Percentiles rank a stretch among this genome's conserved stretches.
Evolutionary conservation across 202 grass and related monocot species (phyloP).

Genomic region (Zoysia matrella): DNA sequence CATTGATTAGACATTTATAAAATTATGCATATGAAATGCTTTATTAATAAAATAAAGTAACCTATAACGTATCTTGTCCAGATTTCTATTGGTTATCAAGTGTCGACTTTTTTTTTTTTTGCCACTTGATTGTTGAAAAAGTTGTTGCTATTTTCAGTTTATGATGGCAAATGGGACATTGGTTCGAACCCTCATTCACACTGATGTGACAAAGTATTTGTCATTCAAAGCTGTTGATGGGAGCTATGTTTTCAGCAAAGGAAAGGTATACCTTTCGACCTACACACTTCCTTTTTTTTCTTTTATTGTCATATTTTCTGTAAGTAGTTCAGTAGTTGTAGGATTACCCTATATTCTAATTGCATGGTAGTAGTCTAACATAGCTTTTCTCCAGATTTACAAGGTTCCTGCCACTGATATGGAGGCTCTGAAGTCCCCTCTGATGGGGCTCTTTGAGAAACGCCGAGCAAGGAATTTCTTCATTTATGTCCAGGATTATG

Average conservation of each 20-base stretch:
- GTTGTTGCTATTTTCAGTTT: conserved; percentile 47
- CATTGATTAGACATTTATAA: too few species aligned
- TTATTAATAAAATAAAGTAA: too few species aligned
- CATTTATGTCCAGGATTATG: conserved; percentile 85
- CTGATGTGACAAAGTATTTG: conserved; percentile 85
- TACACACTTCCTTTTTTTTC: too few species aligned
- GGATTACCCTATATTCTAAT: neutral
- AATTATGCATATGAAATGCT: too few species aligned
- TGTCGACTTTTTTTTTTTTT: too few species aligned
- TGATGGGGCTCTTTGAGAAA: conserved; percentile 87
- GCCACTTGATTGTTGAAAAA: too few species aligned
- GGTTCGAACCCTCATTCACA: conserved; percentile 80
- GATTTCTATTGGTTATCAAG: neutral
- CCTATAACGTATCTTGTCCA: too few species aligned
- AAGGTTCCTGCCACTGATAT: conserved; percentile 83
- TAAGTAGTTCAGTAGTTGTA: too few species aligned
- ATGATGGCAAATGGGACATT: conserved; percentile 90
- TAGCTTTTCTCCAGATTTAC: conserved; percentile 58
- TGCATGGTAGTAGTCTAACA: too few species aligned
- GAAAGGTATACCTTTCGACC: conserved; percentile 53
- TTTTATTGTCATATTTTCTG: too few species aligned
- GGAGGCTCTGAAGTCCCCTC: conserved; percentile 80
- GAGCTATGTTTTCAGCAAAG: conserved; percentile 86
- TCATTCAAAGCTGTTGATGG: conserved; percentile 86
- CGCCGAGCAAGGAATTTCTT: conserved; percentile 76